Evolutionary conservation across 208 protist genomes (phyloP).

Genomic region (Crithidia acanthocephali): DNA sequence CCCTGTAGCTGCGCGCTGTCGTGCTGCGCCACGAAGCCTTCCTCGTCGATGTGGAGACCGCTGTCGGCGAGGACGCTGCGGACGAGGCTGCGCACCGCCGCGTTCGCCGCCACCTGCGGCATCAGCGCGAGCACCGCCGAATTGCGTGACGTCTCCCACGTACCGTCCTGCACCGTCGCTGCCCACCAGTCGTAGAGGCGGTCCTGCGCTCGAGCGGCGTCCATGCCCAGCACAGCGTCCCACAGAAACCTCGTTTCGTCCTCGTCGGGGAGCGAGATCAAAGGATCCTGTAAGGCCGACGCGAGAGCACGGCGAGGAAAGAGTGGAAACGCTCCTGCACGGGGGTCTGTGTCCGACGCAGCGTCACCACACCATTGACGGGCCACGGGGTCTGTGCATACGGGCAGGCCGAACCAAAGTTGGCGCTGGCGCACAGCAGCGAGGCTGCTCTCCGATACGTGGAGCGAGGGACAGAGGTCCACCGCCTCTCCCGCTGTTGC

Average conservation of each 20-base stretch:
- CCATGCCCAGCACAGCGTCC: constrained; percentile 29
- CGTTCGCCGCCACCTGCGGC: constrained; percentile 27
- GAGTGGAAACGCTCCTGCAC: not conserved
- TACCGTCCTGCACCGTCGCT: not conserved
- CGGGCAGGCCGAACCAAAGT: constrained; percentile 64
- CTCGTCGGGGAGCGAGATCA: not conserved
- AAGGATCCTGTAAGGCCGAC: constrained; percentile 25
- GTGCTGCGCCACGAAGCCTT: constrained; percentile 29
- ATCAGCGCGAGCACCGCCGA: constrained; percentile 28
- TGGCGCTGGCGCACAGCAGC: constrained; percentile 71
- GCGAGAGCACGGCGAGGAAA: constrained; percentile 12
- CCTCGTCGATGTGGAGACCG: constrained; percentile 26
- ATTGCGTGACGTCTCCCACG: constrained; percentile 5
- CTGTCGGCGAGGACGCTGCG: constrained; percentile 18
- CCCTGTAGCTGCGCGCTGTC: constrained; percentile 2
- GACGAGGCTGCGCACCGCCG: constrained; percentile 22
- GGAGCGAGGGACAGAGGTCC: constrained; percentile 30
- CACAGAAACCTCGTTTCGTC: constrained; percentile 14
- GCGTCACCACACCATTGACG: not conserved
- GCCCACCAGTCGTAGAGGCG: constrained; percentile 13
- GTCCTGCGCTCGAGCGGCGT: not conserved
- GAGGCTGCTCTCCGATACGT: constrained; percentile 70
- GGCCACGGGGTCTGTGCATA: constrained; percentile 32
- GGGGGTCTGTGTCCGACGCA: not conserved
- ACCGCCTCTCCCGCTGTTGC: not conserved